Evolutionary conservation across 2,329 filamentous ascomycete species (phyloP), one percentile per base, ranked within the genome.

Genomic region (Chrysosphaeria jannelii): DNA sequence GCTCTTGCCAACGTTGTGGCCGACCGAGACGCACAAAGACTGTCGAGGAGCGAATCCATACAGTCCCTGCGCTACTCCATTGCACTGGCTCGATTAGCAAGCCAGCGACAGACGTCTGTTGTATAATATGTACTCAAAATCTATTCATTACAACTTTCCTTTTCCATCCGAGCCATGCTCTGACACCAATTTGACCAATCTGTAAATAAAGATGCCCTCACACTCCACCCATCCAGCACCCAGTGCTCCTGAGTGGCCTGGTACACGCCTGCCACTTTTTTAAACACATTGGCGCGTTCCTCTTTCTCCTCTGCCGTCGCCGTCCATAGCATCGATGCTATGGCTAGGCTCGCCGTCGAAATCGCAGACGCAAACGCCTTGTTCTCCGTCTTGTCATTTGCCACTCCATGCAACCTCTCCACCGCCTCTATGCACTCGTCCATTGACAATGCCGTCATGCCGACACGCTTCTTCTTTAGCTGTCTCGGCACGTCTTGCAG

Each of bases 291-390:
- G 4, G 42, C 46, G 37, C 52, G 54, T 10, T 21, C 13, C 15
- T 16, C 16, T 5, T 13, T 16, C 12, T 19, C 20, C 4, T 14
- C 14, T 0, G 23, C 13, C 9, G 23, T 51, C 3, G 47, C 43
- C 3, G 48, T 47, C 28, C 64, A 53, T 28, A 76, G 40, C 16
- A 60, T 50, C 23, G 62, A 65, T 5, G 57, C 63, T 3, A 76
- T 43, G 22, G 74, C 53, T 24, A 78, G 43, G 35, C 65, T 69
- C 1, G 68, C 64, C 2, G 58, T 63, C 33, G 75, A 88, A 28
- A 68, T 75, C 1, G 71, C 66, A 35, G 59, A 63, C 12, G 63
- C 61, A 40, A 85, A 76, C 3, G 64, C 51, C 30, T 71, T 69
- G 23, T 26, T 31, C 27, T 32, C 31, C 1, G 74, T 64, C 2